Conservation (phyloP, 805 yeast species). For the Yarrowia sp. region DNA sequence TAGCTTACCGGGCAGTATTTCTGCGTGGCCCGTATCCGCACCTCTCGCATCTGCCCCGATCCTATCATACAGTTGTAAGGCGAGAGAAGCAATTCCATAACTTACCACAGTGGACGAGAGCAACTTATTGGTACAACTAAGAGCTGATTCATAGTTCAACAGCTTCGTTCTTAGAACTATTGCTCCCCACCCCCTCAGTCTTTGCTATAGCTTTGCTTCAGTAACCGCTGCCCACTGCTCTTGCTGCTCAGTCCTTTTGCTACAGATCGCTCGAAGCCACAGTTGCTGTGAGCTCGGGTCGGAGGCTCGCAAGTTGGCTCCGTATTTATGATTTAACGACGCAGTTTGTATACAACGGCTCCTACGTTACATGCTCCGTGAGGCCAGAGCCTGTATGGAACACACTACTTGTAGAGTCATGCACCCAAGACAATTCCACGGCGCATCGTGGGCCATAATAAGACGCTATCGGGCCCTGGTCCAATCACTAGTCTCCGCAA, state of each 20-base stretch:
- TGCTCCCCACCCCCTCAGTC: not conserved
- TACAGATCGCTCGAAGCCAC: not conserved
- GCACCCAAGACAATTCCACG: too few relatives aligned
- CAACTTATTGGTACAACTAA: not conserved
- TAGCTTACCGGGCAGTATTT: not conserved
- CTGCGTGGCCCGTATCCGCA: not conserved
- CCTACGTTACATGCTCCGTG: not conserved
- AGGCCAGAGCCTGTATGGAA: not conserved
- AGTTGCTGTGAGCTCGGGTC: not conserved
- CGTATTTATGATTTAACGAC: conserved; percentile 1
- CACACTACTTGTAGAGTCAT: not conserved
- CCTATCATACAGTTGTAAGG: not conserved
- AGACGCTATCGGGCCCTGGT: not conserved
- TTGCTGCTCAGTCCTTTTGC: not conserved
- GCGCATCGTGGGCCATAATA: not conserved
- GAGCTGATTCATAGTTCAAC: not conserved
- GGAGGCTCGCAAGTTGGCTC: not conserved
- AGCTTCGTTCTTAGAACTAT: not conserved
- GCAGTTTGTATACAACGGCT: not conserved
- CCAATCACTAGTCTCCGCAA: not conserved
- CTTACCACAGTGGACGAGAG: not conserved
- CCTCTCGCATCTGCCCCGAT: too few relatives aligned
- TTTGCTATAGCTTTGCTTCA: not conserved
- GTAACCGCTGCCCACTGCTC: too few relatives aligned
- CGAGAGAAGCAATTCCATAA: conserved; percentile 1